Evolutionary conservation across 2,329 filamentous ascomycete genomes (phyloP), one percentile per base, ranked within the genome.

Genomic region (Penicillium sp.): DNA sequence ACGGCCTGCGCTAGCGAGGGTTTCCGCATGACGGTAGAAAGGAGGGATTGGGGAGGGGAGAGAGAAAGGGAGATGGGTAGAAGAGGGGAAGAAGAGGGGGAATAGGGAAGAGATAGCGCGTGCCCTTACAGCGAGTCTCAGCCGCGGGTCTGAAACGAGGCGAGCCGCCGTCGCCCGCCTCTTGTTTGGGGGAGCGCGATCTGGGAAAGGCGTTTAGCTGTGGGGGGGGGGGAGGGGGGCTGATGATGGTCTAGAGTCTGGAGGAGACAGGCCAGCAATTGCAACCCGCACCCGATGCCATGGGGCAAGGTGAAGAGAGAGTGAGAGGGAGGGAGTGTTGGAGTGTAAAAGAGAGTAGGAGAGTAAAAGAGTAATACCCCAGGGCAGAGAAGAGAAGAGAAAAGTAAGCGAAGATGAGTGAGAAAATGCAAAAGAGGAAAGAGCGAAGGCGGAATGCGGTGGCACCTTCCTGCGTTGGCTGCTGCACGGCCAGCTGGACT

Each of bases 1-100:
- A 87, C 82, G 53, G 83, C 74, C 51, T 83, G 79, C 51, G 81
- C 77, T 61, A 87, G 77, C 51, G 81, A 80, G 43, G 84, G 82
- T 71, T 84, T 83, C 68, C 83, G 82, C 84, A 87, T 87, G 62
- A 62, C 75, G 66, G 34, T 16, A 24, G 39, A 34, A 43, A 52
- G 47, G 26, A 43, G 31, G 31, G 10, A 14, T 6, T 7, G 31
- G 14, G 21, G 21, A 24, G 19, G 5, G 11, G 4, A 13, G 3
- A 40, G 36, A 10, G 36, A 11, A 10, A 9, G 18, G 9, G 36
- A 39, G 16, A 23, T 23, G 42, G 36, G 51, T 50, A 37, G 47
- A 44, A 43, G 46, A 52, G 56, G 51, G 44, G 28, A 16, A 18
- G 44, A 48, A 18, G 26, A 13, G 14, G 49, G 39, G 21, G 13